Conservation (phyloP, 352 stramenopile genomes). For the Saprolegnia diclina region DNA sequence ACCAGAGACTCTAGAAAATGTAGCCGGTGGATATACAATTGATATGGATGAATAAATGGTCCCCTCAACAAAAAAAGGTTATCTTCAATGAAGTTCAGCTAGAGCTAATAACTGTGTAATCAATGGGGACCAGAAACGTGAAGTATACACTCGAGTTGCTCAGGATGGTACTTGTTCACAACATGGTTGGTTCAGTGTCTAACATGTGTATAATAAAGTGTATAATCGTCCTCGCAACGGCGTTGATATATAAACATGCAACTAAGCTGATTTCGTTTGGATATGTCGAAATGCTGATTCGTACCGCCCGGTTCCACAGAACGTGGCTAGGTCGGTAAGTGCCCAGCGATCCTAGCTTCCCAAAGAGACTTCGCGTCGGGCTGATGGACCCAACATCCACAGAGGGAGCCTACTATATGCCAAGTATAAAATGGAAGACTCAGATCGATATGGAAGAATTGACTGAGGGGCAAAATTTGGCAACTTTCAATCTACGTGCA, state of each 20-base stretch:
- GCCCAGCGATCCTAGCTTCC: conserved; percentile 65
- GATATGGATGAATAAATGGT: not conserved
- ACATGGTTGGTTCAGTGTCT: conserved; percentile 29
- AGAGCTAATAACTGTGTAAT: conserved; percentile 87
- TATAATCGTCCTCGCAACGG: conserved; percentile 30
- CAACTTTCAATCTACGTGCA: not conserved
- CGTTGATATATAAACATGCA: conserved; percentile 14
- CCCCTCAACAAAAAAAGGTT: conserved; percentile 41
- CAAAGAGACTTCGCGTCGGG: conserved; percentile 61
- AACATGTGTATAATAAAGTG: conserved; percentile 28
- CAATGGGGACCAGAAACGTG: conserved; percentile 41
- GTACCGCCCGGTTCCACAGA: conserved; percentile 53
- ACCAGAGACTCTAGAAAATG: conserved; percentile 29
- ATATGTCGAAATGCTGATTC: conserved; percentile 79
- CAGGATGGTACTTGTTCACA: conserved; percentile 25
- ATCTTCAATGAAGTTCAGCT: conserved; percentile 79
- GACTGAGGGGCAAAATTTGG: conserved; percentile 29
- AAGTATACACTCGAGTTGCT: conserved; percentile 14
- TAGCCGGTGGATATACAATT: conserved; percentile 4
- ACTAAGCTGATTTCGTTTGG: not conserved
- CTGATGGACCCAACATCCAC: conserved; percentile 77
- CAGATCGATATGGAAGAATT: conserved; percentile 29
- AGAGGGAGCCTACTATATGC: conserved; percentile 58
- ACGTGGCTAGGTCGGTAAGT: conserved; percentile 57
- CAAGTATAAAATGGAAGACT: conserved; percentile 59